Conservation (phyloP, 139 green algal species). For the Astrephomene gubernaculifera region DNA sequence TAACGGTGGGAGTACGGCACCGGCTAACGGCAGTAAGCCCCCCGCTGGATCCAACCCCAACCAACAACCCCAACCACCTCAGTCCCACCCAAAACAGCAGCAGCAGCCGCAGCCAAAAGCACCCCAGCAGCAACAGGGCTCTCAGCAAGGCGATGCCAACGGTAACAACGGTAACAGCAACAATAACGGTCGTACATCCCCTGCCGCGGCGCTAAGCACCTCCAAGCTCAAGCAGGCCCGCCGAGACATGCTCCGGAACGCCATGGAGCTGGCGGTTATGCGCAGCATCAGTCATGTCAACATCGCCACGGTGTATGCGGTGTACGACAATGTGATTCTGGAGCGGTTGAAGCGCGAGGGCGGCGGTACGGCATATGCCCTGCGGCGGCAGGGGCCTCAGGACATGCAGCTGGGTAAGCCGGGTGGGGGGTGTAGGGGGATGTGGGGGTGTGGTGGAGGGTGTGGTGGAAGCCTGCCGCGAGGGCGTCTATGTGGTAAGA, state of each 20-base stretch:
- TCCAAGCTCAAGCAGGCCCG: constrained; percentile 25
- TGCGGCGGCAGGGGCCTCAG: constrained; percentile 16
- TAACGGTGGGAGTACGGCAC: too few relatives aligned
- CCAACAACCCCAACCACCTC: too few relatives aligned
- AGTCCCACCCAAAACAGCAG: too few relatives aligned
- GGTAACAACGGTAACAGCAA: too few relatives aligned
- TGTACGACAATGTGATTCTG: constrained; percentile 45
- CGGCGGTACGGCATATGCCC: constrained; percentile 13
- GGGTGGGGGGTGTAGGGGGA: too few relatives aligned
- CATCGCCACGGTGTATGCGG: constrained; percentile 32
- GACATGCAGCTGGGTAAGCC: constrained; percentile 30
- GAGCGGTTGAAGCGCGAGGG: constrained; percentile 29
- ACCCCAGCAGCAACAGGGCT: too few relatives aligned
- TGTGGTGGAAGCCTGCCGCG: neutral
- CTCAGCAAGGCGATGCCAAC: too few relatives aligned
- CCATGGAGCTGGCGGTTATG: constrained; percentile 41
- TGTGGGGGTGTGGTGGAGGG: neutral
- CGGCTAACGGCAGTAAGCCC: too few relatives aligned
- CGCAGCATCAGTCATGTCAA: constrained; percentile 30
- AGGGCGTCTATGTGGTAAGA: neutral
- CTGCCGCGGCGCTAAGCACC: too few relatives aligned
- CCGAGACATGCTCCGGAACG: constrained; percentile 31
- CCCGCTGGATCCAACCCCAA: too few relatives aligned
- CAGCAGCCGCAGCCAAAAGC: too few relatives aligned
- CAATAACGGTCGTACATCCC: too few relatives aligned